Evolutionary conservation across 768 basidiomycete species (phyloP).

Genomic region (Wakefieldia striispora): DNA sequence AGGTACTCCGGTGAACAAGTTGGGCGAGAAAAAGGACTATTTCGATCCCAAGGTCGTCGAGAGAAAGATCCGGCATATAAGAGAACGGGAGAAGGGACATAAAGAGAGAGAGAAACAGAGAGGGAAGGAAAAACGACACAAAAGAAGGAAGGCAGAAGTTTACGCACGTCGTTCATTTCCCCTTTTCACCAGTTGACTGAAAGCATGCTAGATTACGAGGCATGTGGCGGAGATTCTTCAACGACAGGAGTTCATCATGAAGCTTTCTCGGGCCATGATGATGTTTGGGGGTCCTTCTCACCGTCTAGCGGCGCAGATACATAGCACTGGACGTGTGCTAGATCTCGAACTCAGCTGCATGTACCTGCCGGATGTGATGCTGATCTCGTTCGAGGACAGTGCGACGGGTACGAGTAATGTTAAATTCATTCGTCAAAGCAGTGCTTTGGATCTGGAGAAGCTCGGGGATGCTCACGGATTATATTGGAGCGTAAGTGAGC

Average conservation of each 20-base stretch:
- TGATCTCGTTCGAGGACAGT: conserved; percentile 80
- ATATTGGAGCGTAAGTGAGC: conserved; percentile 63
- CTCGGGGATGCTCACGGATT: conserved; percentile 65
- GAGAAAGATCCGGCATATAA: conserved; percentile 20
- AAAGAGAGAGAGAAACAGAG: conserved; percentile 34
- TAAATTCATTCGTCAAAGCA: conserved; percentile 73
- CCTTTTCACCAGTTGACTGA: not conserved
- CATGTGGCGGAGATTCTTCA: conserved; percentile 81
- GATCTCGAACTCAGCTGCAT: conserved; percentile 73
- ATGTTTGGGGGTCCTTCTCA: conserved; percentile 86
- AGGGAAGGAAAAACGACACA: conserved; percentile 43
- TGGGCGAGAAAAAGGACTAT: conserved; percentile 26
- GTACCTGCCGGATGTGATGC: conserved; percentile 72
- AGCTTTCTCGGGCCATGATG: conserved; percentile 84
- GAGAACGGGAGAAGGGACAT: conserved; percentile 30
- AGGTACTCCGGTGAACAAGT: conserved; percentile 19
- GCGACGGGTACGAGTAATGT: conserved; percentile 79
- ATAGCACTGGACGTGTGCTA: conserved; percentile 73
- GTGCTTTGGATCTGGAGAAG: conserved; percentile 74
- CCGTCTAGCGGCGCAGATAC: conserved; percentile 78
- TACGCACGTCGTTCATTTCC: conserved; percentile 50
- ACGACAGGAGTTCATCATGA: conserved; percentile 82
- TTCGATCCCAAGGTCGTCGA: conserved; percentile 31
- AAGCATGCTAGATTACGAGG: conserved; percentile 59
- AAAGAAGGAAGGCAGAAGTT: conserved; percentile 72